phyloP scores from a whole-genome alignment of 2,329 filamentous ascomycete genomes.

The Xylariaceae sp. region DNA sequence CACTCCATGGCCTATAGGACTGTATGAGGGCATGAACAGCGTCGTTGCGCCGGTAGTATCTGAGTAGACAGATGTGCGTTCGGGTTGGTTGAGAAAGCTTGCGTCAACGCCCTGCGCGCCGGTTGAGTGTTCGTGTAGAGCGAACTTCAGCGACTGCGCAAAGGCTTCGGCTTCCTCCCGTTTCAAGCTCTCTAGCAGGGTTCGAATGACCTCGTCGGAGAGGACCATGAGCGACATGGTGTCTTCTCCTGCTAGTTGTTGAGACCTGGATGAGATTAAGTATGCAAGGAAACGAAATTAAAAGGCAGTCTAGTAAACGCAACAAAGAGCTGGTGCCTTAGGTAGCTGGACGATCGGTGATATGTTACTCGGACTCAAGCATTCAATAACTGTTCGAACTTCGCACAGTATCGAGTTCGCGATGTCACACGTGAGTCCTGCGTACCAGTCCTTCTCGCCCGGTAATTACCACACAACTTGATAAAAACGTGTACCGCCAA shows the following conservation, averaged over 20 bases:
- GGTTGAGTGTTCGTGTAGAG: constrained; percentile 61
- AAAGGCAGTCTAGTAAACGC: background rate
- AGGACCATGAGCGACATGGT: constrained; percentile 57
- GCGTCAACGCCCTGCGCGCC: constrained; percentile 42
- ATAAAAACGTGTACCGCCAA: background rate
- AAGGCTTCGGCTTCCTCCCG: constrained; percentile 51
- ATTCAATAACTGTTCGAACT: background rate
- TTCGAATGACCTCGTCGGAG: constrained; percentile 52
- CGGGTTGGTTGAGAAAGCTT: constrained; percentile 52
- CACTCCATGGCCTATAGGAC: constrained; percentile 60
- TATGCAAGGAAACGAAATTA: too few relatives aligned
- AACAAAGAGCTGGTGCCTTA: background rate
- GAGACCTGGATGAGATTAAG: too few relatives aligned
- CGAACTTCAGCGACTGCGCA: constrained; percentile 43
- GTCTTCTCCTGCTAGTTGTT: background rate
- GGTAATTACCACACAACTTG: background rate
- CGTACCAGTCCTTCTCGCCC: background rate
- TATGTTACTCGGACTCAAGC: background rate
- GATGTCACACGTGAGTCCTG: background rate
- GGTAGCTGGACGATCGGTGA: background rate
- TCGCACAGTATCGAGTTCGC: background rate
- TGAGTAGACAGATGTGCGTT: constrained; percentile 47
- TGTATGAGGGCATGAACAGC: constrained; percentile 71
- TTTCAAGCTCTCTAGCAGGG: constrained; percentile 51
- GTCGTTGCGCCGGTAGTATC: constrained; percentile 53